Evolutionary conservation across 164 flowering plant species (phyloP).

Genomic region (Cinnamomum chago): DNA sequence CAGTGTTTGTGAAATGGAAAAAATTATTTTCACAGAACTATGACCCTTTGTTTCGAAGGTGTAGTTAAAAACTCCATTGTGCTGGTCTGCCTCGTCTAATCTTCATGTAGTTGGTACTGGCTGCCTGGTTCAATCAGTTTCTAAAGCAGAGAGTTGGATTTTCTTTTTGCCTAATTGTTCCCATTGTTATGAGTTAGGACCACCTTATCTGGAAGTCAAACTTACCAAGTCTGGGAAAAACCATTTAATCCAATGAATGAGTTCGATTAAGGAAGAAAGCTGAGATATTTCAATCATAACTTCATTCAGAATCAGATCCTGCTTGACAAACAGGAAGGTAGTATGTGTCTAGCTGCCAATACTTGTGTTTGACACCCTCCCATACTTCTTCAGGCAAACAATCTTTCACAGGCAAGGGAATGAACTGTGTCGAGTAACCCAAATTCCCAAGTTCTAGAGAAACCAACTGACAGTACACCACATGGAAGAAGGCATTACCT

Average conservation of each 20-base stretch:
- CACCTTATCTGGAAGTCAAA: not conserved
- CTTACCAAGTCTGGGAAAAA: not conserved
- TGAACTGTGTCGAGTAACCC: conserved; percentile 81
- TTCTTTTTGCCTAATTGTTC: no score
- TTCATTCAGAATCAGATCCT: conserved; percentile 57
- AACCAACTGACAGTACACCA: conserved; percentile 89
- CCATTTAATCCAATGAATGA: not conserved
- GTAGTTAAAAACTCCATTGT: no score
- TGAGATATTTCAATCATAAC: not conserved
- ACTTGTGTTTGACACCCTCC: conserved; percentile 95
- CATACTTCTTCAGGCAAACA: conserved; percentile 80
- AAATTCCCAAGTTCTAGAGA: conserved; percentile 77
- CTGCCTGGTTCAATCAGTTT: no score
- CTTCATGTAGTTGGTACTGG: no score
- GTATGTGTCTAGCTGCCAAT: conserved; percentile 97
- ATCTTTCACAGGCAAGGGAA: conserved; percentile 91
- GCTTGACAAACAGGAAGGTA: conserved; percentile 92
- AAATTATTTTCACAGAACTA: no score
- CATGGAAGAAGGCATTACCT: conserved; percentile 93
- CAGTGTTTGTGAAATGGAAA: no score
- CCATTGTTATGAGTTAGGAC: no score
- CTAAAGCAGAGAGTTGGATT: no score
- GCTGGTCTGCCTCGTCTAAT: no score
- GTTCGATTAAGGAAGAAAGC: not conserved
- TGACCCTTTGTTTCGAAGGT: no score